Evolutionary conservation across 2,329 filamentous ascomycete genomes (phyloP).

Genomic region (Thermoascus crustaceus): DNA sequence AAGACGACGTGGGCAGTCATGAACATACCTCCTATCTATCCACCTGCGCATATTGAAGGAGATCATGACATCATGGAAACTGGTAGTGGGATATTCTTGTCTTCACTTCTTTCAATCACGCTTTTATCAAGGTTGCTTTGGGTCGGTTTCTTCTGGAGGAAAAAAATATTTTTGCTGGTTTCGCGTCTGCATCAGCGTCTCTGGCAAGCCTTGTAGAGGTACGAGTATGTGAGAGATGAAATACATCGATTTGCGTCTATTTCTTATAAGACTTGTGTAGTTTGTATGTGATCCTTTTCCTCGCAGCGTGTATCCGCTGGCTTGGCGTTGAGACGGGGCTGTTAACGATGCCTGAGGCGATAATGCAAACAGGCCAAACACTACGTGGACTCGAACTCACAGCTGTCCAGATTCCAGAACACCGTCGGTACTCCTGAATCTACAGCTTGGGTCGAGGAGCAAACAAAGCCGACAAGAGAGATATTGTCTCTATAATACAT

Average conservation of each 20-base stretch:
- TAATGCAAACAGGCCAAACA: conserved; percentile 26
- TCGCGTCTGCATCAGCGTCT: not conserved
- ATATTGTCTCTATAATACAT: conserved; percentile 14
- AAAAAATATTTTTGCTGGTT: not conserved
- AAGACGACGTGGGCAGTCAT: conserved; percentile 1
- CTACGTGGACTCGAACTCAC: conserved; percentile 12
- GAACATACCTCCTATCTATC: not conserved
- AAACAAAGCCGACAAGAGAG: conserved; percentile 3
- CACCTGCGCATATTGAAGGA: not conserved
- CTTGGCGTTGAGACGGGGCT: too few relatives aligned
- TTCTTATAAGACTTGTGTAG: not conserved
- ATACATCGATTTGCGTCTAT: not conserved
- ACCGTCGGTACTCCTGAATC: too few relatives aligned
- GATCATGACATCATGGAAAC: conserved; percentile 1
- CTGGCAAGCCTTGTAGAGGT: not conserved
- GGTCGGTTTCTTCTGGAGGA: not conserved
- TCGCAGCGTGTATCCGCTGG: not conserved
- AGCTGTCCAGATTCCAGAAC: conserved; percentile 24
- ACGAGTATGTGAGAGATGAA: not conserved
- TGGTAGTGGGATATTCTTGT: conserved; percentile 3
- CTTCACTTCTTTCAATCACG: not conserved
- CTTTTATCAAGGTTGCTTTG: not conserved
- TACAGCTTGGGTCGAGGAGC: too few relatives aligned
- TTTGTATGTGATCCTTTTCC: not conserved
- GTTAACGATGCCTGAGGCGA: not conserved